Evolutionary conservation across 2,329 filamentous ascomycete genomes (phyloP).

Genomic region (Aspergillus ruber): DNA sequence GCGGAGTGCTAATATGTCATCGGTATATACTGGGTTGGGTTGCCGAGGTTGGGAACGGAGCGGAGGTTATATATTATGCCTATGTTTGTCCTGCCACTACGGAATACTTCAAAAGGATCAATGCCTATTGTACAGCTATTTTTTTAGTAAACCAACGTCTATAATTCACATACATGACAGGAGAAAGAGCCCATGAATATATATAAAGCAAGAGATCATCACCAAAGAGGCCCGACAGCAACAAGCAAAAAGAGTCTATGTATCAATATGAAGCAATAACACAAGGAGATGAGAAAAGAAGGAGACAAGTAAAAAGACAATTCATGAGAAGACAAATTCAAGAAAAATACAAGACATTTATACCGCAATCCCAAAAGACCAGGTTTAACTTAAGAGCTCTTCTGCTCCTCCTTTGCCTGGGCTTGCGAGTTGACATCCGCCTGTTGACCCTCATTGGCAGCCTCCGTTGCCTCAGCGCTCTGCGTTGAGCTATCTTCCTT

Average conservation of each 20-base stretch:
- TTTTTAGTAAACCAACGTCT: not conserved
- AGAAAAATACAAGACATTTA: slow-evolving; percentile 10
- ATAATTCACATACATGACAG: slow-evolving; percentile 1
- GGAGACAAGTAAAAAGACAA: slow-evolving; percentile 2
- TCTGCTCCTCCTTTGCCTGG: slow-evolving; percentile 20
- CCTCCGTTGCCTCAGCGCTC: slow-evolving; percentile 39
- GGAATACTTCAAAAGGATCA: not conserved
- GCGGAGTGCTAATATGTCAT: not conserved
- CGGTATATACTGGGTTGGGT: slow-evolving; percentile 2
- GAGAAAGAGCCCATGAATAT: slow-evolving; percentile 1
- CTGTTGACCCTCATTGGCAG: slow-evolving; percentile 33
- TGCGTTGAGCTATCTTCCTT: slow-evolving; percentile 64
- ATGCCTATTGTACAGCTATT: not conserved
- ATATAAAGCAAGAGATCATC: not conserved
- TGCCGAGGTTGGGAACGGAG: slow-evolving; percentile 7
- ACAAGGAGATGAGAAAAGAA: slow-evolving; percentile 7
- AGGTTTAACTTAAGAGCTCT: slow-evolving; percentile 12
- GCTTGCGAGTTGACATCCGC: slow-evolving; percentile 22
- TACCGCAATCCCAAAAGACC: slow-evolving; percentile 6
- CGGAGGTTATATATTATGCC: not conserved
- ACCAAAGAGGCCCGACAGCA: slow-evolving; percentile 3
- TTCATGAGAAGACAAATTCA: slow-evolving; percentile 3
- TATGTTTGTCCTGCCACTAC: too few species aligned
- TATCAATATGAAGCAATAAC: slow-evolving; percentile 15
- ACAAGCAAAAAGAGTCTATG: slow-evolving; percentile 11